phyloP scores from a whole-genome alignment of 257 asterid genomes.

The Ehretia macrophylla region DNA sequence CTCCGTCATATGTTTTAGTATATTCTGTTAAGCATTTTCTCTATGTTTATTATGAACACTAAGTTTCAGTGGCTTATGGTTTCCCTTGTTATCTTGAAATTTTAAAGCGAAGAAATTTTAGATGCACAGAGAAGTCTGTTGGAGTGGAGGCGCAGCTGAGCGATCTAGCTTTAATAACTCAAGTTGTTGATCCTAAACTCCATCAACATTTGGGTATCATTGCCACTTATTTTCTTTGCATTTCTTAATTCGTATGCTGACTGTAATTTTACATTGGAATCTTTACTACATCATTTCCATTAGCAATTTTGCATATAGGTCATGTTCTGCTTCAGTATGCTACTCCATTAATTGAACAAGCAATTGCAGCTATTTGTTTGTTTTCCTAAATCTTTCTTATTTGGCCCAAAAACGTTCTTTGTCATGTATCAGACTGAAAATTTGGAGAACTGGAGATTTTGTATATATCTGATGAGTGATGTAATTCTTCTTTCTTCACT shows the following conservation, averaged over 20 bases:
- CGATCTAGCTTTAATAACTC: constrained; percentile 77
- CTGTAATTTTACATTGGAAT: too few species aligned
- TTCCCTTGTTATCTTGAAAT: constrained; percentile 27
- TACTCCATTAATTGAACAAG: too few species aligned
- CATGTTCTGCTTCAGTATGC: too few species aligned
- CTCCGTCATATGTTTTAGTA: not conserved
- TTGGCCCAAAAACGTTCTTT: too few species aligned
- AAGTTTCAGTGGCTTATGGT: constrained; percentile 9
- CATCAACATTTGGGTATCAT: constrained; percentile 86
- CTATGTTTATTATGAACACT: not conserved
- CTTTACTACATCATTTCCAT: too few species aligned
- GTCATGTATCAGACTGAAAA: too few species aligned
- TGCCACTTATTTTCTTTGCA: constrained; percentile 4
- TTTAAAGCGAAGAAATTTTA: constrained; percentile 92
- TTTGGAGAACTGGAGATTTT: too few species aligned
- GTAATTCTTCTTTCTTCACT: too few species aligned
- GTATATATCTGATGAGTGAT: too few species aligned
- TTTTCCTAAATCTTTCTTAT: too few species aligned
- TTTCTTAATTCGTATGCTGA: constrained; percentile 1
- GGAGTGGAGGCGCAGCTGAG: constrained; percentile 87
- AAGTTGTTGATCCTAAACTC: constrained; percentile 92
- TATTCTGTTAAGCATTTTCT: not conserved
- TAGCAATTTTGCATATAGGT: too few species aligned
- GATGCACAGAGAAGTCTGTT: constrained; percentile 82
- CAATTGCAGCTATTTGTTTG: too few species aligned